Percentiles rank a stretch among this genome's conserved stretches.
Evolutionary conservation across 2,329 filamentous ascomycete species (phyloP).

Genomic region (Colletotrichum destructivum): DNA sequence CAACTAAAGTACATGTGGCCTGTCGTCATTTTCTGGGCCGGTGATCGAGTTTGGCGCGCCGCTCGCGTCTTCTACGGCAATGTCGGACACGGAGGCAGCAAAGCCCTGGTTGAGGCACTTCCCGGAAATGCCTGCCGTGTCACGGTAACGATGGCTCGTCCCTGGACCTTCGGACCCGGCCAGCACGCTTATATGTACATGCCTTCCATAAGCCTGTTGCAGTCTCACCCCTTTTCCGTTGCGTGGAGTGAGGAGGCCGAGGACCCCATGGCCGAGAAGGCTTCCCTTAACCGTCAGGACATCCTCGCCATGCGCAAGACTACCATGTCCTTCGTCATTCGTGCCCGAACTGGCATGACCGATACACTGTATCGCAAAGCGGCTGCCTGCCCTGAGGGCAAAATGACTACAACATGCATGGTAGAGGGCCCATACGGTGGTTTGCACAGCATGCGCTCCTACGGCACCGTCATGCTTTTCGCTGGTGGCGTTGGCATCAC

Average conservation of each 20-base stretch:
- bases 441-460: conserved; percentile 79
- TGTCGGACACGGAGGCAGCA: conserved; percentile 75
- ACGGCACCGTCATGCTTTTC: conserved; percentile 84
- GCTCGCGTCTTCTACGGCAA: conserved; percentile 76
- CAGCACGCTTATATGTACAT: conserved; percentile 88
- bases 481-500: conserved; percentile 87
- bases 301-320: conserved; percentile 73
- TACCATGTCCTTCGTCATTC: conserved; percentile 79
- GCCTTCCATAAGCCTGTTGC: conserved; percentile 79
- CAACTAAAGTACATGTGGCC: conserved; percentile 73
- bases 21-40: conserved; percentile 76
- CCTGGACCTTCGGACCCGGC: conserved; percentile 82
- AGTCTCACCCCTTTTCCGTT: conserved; percentile 85
- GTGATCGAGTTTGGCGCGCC: conserved; percentile 74
- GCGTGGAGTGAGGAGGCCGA: conserved; percentile 82
- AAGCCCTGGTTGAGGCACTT: conserved; percentile 80
- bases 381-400: conserved; percentile 71
- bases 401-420: conserved; percentile 74
- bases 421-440: conserved; percentile 86
- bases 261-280: conserved; percentile 65
- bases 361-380: conserved; percentile 78
- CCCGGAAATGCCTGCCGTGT: conserved; percentile 83
- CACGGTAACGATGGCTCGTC: conserved; percentile 80
- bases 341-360: conserved; percentile 82
- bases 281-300: conserved; percentile 73